Conservation (phyloP, 805 yeast genomes). For the Pichia eremophila region DNA sequence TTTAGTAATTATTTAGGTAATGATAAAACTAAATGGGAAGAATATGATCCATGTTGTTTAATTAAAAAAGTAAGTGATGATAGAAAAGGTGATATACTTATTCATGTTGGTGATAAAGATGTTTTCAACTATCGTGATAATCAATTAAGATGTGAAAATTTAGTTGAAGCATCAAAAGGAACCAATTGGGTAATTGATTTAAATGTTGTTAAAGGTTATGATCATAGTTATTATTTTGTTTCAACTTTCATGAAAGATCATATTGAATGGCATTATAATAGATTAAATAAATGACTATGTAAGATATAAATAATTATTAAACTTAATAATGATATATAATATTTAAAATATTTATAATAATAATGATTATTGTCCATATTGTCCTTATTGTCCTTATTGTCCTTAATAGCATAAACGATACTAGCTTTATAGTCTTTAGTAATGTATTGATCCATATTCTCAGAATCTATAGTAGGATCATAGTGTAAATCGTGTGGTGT, state of each 20-base stretch:
- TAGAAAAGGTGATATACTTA: slow-evolving; percentile 47
- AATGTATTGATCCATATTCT: slow-evolving; percentile 25
- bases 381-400: neutral
- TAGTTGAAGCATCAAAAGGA: slow-evolving; percentile 50
- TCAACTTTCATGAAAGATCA: slow-evolving; percentile 74
- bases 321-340: neutral
- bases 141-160: slow-evolving; percentile 70
- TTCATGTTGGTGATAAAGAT: slow-evolving; percentile 78
- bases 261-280: slow-evolving; percentile 68
- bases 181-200: slow-evolving; percentile 51
- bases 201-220: slow-evolving; percentile 69
- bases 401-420: neutral
- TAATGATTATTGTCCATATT: neutral
- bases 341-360: too few species aligned
- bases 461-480: slow-evolving; percentile 22
- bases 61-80: slow-evolving; percentile 32
- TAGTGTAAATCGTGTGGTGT: slow-evolving; percentile 19
- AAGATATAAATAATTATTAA: neutral
- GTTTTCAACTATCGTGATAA: slow-evolving; percentile 42
- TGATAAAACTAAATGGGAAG: slow-evolving; percentile 51
- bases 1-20: slow-evolving; percentile 70
- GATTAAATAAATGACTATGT: slow-evolving; percentile 9
- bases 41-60: slow-evolving; percentile 80
- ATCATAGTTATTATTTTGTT: slow-evolving; percentile 84
- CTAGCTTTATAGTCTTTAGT: slow-evolving; percentile 24